phyloP scores from a whole-genome alignment of 2,329 filamentous ascomycete genomes.

The Aureobasidium lini region DNA sequence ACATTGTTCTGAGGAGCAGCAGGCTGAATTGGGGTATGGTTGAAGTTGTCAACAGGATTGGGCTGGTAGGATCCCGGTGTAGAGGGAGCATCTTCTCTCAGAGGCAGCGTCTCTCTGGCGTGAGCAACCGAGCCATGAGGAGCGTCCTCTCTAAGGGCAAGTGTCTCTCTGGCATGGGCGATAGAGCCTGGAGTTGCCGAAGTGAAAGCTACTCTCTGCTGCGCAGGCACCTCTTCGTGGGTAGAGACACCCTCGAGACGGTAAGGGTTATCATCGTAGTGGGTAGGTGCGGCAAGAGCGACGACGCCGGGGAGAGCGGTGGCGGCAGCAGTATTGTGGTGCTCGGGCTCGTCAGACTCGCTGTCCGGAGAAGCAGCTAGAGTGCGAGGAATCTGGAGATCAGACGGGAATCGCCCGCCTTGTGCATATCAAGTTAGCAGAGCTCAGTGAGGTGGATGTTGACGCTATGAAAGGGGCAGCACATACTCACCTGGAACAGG shows the following conservation, averaged over 20 bases:
- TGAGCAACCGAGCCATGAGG: background rate
- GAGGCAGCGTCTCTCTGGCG: background rate
- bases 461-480: conserved; percentile 25
- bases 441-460: conserved; percentile 5
- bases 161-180: background rate
- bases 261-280: conserved; percentile 18
- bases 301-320: conserved; percentile 23
- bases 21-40: conserved; percentile 13
- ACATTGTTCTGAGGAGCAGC: background rate
- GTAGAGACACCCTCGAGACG: conserved; percentile 14
- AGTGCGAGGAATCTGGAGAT: conserved; percentile 75
- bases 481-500: conserved; percentile 70
- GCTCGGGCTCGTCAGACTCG: conserved; percentile 57
- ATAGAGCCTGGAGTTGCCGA: background rate
- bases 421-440: conserved; percentile 5
- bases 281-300: conserved; percentile 14
- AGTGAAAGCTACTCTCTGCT: background rate
- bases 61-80: conserved; percentile 6
- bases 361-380: conserved; percentile 57
- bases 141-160: background rate
- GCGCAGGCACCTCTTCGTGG: background rate
- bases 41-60: conserved; percentile 8
- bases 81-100: background rate
- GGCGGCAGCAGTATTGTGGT: conserved; percentile 49
- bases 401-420: conserved; percentile 79